These are phyloP conservation scores for Eucalyptus leucophloia DNA, from an alignment of 345 rosid genomes.

Conservation along the genomic window DNA sequence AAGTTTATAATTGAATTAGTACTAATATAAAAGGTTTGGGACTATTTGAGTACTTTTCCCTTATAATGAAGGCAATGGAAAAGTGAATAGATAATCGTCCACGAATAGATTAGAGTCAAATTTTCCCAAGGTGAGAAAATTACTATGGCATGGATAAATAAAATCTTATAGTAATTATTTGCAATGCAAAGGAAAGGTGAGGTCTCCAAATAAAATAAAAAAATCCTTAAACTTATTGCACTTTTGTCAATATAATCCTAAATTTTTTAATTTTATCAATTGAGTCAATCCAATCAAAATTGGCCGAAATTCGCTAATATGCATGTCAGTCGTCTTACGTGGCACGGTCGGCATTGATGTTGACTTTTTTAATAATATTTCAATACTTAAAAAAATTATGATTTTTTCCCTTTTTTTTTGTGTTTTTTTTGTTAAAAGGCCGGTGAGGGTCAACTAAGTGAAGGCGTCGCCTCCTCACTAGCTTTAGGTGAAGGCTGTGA, in stretches of 20 bases:
- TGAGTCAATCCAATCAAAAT: too few relatives aligned
- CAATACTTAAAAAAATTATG: too few relatives aligned
- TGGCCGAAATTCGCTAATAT: accelerated
- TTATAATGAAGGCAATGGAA: background rate
- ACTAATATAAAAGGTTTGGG: accelerated
- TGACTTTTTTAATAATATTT: too few relatives aligned
- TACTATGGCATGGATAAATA: background rate
- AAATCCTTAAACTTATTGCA: too few relatives aligned
- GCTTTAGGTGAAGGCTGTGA: too few relatives aligned
- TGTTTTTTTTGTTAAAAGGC: too few relatives aligned
- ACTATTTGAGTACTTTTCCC: too few relatives aligned
- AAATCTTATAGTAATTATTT: background rate
- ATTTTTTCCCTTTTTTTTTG: accelerated
- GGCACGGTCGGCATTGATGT: accelerated
- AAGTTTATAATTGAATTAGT: too few relatives aligned
- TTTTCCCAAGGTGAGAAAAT: background rate
- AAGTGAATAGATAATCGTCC: background rate
- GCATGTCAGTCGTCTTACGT: accelerated
- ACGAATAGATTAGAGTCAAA: background rate
- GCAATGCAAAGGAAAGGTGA: background rate
- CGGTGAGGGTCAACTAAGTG: accelerated
- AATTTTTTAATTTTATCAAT: too few relatives aligned
- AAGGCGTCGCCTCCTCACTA: too few relatives aligned
- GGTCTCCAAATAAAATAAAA: background rate
- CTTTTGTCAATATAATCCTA: too few relatives aligned